phyloP scores from a whole-genome alignment of 2,329 filamentous ascomycete species.

The Aureobasidium sp. region DNA sequence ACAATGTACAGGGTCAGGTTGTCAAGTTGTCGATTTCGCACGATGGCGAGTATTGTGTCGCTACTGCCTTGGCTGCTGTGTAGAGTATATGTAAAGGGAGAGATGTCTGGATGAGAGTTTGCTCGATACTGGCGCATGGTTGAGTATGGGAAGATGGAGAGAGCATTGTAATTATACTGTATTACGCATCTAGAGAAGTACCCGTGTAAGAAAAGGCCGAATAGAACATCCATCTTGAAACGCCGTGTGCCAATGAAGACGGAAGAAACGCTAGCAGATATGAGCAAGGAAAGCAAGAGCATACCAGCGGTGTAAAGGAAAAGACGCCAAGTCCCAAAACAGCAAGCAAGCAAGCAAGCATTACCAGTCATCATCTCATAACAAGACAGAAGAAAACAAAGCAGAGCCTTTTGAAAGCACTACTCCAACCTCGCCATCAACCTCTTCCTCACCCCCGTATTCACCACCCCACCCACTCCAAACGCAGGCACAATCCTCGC shows the following conservation, averaged over 20 bases:
- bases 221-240: too few species aligned
- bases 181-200: too few species aligned
- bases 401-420: neutral
- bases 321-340: neutral
- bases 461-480: conserved; percentile 80
- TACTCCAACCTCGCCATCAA: conserved; percentile 56
- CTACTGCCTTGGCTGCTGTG: conserved; percentile 46
- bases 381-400: neutral
- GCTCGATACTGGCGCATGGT: too few species aligned
- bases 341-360: neutral
- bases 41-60: conserved; percentile 62
- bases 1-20: conserved; percentile 35
- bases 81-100: too few species aligned
- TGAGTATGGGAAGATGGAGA: too few species aligned
- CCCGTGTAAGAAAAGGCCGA: too few species aligned
- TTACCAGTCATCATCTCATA: neutral
- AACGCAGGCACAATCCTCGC: conserved; percentile 82
- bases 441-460: conserved; percentile 57
- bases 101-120: too few species aligned
- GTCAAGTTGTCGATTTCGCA: conserved; percentile 77
- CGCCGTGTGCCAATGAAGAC: too few species aligned
- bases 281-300: neutral
- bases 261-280: neutral
- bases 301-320: neutral
- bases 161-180: too few species aligned